Conservation (phyloP, 2,329 filamentous ascomycete genomes). For the Paecilomyces formosus region DNA sequence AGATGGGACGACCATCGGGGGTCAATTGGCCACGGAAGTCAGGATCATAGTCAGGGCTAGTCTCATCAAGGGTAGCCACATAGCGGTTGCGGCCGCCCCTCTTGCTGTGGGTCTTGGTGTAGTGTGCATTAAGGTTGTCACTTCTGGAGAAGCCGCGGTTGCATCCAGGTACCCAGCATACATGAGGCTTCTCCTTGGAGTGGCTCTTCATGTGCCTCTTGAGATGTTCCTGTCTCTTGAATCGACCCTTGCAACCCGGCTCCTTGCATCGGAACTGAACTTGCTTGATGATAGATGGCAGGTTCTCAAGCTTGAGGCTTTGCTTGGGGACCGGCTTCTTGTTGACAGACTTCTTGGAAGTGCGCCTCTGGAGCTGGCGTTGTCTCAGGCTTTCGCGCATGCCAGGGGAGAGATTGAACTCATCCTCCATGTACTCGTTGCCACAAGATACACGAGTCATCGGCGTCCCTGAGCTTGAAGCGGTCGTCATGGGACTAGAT, state of each 20-base stretch:
- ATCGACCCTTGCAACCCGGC: conserved; percentile 37
- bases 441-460: conserved; percentile 26
- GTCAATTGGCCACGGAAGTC: conserved; percentile 38
- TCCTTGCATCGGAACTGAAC: conserved; percentile 36
- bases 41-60: conserved; percentile 35
- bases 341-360: conserved; percentile 23
- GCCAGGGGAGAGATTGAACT: conserved; percentile 25
- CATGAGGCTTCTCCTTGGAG: conserved; percentile 36
- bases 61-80: conserved; percentile 38
- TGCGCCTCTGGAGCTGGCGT: conserved; percentile 20
- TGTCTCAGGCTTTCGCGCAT: conserved; percentile 21
- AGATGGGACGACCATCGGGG: conserved; percentile 34
- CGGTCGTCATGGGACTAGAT: conserved; percentile 26
- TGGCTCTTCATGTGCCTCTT: conserved; percentile 44
- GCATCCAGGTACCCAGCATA: conserved; percentile 38
- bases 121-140: conserved; percentile 40
- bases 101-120: conserved; percentile 41
- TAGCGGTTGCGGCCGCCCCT: conserved; percentile 39
- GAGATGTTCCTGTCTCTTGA: conserved; percentile 44
- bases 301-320: conserved; percentile 26
- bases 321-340: conserved; percentile 26
- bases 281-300: conserved; percentile 32
- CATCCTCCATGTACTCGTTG: conserved; percentile 26
- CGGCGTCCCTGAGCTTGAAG: conserved; percentile 27
- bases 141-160: conserved; percentile 35